These are phyloP conservation scores for Symbiodinium natans DNA, from an alignment of 73 alveolate genomes.

Conservation along the genomic window DNA sequence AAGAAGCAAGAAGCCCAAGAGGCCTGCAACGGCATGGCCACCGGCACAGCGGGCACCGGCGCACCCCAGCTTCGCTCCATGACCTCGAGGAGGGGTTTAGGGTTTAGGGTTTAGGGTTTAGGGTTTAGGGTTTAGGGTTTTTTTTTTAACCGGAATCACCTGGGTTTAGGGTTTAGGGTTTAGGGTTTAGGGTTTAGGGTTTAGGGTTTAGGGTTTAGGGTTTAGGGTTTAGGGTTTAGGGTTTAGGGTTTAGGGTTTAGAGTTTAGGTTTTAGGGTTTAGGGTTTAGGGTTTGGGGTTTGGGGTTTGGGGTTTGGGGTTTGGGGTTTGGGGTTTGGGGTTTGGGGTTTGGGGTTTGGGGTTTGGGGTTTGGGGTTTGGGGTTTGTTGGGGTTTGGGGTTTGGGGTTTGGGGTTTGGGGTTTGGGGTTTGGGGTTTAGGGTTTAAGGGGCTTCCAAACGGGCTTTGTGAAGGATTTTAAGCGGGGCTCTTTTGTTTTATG, in stretches of 20 bases:
- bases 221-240: background rate
- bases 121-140: background rate
- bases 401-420: too few species aligned
- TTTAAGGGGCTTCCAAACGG: too few species aligned
- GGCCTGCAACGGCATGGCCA: conserved; percentile 3
- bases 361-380: too few species aligned
- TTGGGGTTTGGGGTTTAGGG: too few species aligned
- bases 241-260: background rate
- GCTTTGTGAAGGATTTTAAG: too few species aligned
- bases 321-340: too few species aligned
- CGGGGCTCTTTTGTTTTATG: too few species aligned
- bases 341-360: too few species aligned
- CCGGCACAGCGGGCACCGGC: conserved; percentile 10
- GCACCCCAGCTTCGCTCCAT: conserved; percentile 9
- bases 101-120: background rate
- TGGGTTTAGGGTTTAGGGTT: background rate
- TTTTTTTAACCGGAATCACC: background rate
- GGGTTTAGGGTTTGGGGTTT: too few species aligned
- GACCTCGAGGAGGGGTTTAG: background rate
- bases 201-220: background rate
- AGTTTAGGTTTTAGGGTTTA: background rate
- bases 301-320: too few species aligned
- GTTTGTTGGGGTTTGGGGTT: too few species aligned
- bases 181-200: background rate
- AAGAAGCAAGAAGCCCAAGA: too few species aligned